Evolutionary conservation across 2,329 filamentous ascomycete genomes (phyloP), one percentile per base, ranked within the genome.

Genomic region (Verticillium klebahnii): DNA sequence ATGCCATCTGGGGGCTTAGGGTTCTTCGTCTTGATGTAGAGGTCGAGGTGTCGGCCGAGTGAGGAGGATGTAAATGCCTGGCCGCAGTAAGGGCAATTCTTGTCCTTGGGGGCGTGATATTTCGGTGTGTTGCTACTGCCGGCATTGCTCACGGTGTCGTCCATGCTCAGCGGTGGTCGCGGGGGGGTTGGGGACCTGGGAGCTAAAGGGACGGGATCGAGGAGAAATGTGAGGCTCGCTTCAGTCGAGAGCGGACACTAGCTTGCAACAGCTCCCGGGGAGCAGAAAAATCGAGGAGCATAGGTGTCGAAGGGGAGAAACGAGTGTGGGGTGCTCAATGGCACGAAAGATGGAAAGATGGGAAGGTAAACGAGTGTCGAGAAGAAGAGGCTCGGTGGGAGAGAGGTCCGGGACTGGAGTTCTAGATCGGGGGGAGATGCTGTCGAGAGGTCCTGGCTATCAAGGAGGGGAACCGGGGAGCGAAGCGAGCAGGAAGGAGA

Each of bases 61-160:
- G 92, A 96, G 17, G 93, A 97, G 1, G 93, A 97, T 17, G 94
- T 97, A 73, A 97, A 98, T 7, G 89, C 83, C 74, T 97, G 92
- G 56, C 87, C 83, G 75, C 94, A 98, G 78, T 92, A 98, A 39
- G 89, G 91, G 74, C 94, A 97, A 66, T 82, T 88, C 72, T 91
- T 92, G 78, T 98, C 93, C 76, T 98, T 98, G 63, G 83, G 76
- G 17, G 89, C 83, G 64, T 56, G 37, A 54, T 63, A 57, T 61
- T 78, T 78, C 29, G 76, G 70, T 52, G 78, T 78, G 63, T 69
- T 72, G 36, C 73, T 72, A 34, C 73, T 70, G 58, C 81, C 78
- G 64, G 76, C 71, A 29, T 66, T 70, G 64, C 32, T 67, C 57
- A 62, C 61, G 56, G 67, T 58, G 57, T 72, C 70, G 34, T 69